Percentiles rank a stretch among this genome's conserved stretches.
phyloP scores from a whole-genome alignment of 495 filamentous ascomycete species.

The Aspergillus carlsbadensis region DNA sequence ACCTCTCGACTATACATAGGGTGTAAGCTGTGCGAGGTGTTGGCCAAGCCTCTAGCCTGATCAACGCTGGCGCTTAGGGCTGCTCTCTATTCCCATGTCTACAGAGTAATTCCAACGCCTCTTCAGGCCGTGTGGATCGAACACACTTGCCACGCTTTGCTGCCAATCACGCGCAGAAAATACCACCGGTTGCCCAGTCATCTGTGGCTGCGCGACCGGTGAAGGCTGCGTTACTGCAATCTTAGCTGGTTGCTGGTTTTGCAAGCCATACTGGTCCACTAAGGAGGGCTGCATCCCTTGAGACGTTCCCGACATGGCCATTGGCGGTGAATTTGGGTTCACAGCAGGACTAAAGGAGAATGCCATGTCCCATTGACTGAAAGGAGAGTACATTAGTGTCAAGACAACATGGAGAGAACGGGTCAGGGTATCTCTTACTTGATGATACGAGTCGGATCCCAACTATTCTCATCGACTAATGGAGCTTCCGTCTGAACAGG shows the following conservation, averaged over 20 bases:
- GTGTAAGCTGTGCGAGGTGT: neutral
- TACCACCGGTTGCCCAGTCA: conserved; percentile 59
- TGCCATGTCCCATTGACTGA: conserved; percentile 86
- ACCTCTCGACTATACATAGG: neutral
- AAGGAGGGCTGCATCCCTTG: conserved; percentile 32
- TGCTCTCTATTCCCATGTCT: conserved; percentile 32
- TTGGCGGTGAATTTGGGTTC: conserved; percentile 50
- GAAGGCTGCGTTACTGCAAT: conserved; percentile 41
- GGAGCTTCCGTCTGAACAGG: conserved; percentile 50
- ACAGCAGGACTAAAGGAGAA: conserved; percentile 67
- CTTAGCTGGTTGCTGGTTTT: conserved; percentile 37
- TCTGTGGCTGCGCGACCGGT: conserved; percentile 53
- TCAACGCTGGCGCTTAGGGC: conserved; percentile 38
- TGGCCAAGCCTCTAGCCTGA: neutral
- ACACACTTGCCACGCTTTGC: conserved; percentile 87
- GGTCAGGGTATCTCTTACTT: conserved; percentile 65
- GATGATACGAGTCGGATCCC: conserved; percentile 93
- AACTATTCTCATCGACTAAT: conserved; percentile 67
- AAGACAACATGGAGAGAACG: conserved; percentile 8
- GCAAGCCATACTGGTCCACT: conserved; percentile 37
- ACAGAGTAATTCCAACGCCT: conserved; percentile 61
- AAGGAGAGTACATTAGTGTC: conserved; percentile 17
- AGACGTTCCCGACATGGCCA: conserved; percentile 32
- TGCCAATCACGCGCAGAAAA: conserved; percentile 97
- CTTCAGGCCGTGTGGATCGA: conserved; percentile 72